Base-by-base conservation (phyloP, 208 protist species). In the Trypanosoma melophagium region DNA sequence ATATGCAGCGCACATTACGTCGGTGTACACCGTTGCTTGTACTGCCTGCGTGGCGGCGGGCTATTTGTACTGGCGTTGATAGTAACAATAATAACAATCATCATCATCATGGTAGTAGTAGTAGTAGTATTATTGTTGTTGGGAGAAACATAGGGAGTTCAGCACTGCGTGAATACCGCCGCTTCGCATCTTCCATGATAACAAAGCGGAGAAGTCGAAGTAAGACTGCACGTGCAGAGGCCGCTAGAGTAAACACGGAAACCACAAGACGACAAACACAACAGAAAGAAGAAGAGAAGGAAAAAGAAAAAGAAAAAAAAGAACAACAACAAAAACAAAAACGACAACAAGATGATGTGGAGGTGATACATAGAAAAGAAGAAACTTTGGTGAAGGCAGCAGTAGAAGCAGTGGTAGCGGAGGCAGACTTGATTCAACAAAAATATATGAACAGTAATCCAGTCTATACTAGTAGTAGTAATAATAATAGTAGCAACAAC, bases 121-220 rank as follows among this genome's bases (percentile, higher is more conserved):
- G 13, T 35, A 12, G 22, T 38, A 24, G 24, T 28, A 28, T 55
- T 49, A 31, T 55, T 38, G 47, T 49, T 9, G 13, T 3, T 24
- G 60, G n/a, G 35, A 13, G 19, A 21, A 12, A 19, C 31, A 35
- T 35, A 35, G 28, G 5, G 28, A 35, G 3, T 7, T 7, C 28
- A 5, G 62, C 52, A 49, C 22, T 67, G 9, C 35, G 35, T 38
- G 62, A 60, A 24, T 59, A 35, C 24, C 50, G 62, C 19, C 51
- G 62, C 9, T 67, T 58, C 40, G 62, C 62, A 2, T 67, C 62
- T n/a, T 60, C 31, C 8, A 24, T 67, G 22, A 67, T 67, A 38
- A 67, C 62, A n/a, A 24, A 38, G 51, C 7, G 51, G 5, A 57
- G 45, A 38, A 35, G n/a, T n/a, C 50, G 62, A 47, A 16, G 21